Conservation (phyloP, 805 yeast species). For the Lipomyces anomalus region DNA sequence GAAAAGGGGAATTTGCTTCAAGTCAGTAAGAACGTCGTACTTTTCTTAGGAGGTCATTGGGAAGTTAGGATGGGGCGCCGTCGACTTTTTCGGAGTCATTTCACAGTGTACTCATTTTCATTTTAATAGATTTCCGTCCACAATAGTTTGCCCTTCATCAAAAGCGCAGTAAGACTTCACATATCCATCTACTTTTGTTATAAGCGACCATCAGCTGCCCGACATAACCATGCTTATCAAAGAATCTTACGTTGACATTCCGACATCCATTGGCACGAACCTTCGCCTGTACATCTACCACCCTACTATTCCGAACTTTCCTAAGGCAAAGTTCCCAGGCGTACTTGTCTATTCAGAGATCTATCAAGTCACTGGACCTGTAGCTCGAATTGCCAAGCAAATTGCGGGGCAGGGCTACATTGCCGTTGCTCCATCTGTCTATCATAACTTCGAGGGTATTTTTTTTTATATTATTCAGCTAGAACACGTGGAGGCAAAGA, state of each 20-base stretch:
- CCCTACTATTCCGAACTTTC: constrained; percentile 66
- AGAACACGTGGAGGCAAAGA: neutral
- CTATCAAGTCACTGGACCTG: constrained; percentile 78
- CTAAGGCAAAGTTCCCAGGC: constrained; percentile 75
- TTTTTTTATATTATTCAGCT: neutral
- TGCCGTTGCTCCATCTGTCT: constrained; percentile 72
- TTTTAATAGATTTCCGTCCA: too few relatives aligned
- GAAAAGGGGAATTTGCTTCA: too few relatives aligned
- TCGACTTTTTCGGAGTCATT: too few relatives aligned
- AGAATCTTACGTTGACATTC: constrained; percentile 58
- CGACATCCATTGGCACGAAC: constrained; percentile 59
- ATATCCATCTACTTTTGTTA: too few relatives aligned
- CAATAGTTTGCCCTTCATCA: too few relatives aligned
- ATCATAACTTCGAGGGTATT: constrained; percentile 59
- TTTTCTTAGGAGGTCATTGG: too few relatives aligned
- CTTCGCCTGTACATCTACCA: constrained; percentile 62
- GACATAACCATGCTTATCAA: constrained; percentile 64
- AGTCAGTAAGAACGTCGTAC: too few relatives aligned
- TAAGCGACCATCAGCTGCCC: too few relatives aligned
- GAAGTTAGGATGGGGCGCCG: too few relatives aligned
- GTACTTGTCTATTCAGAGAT: constrained; percentile 75
- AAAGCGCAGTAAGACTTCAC: too few relatives aligned
- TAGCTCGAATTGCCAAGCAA: constrained; percentile 65
- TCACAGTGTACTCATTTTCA: too few relatives aligned
- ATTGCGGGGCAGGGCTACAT: constrained; percentile 77